Base-by-base conservation (phyloP, 2,329 filamentous ascomycete genomes). In the Chrysoporthe deuterocubensis region DNA sequence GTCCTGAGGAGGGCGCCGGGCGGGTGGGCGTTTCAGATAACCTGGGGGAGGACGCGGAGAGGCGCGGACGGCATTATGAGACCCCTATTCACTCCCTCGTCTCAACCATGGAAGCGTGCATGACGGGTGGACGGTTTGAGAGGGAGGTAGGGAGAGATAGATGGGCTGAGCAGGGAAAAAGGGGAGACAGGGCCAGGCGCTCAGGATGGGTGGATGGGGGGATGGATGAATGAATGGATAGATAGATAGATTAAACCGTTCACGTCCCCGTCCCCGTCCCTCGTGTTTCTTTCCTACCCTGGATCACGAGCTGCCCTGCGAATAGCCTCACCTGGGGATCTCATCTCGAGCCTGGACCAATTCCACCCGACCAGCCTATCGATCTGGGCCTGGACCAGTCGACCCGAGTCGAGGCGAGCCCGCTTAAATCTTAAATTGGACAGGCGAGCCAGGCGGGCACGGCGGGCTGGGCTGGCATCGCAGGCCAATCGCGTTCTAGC, bases 1-100 rank as follows among this genome's bases (percentile, higher is more conserved):
- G 16, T 42, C 16, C n/a, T 60, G 40, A 43, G 57, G 57, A 14
- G 14, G 18, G 44, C 44, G 44, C 13, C 44, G 8, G 7, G 42
- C 32, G 37, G 21, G 57, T 44, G 57, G 42, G 7, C 40, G 57
- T 60, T 60, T 67, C 65, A 67, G 65, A 67, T 64, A 64, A 52
- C 65, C 59, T 67, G 65, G 32, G 62, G 42, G 43, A 21, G 18
- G 57, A 59, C 42, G 21, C 9, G 7, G 13, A 59, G 3, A 58
- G 60, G 54, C 65, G 60, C 46, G 59, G 60, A 67, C 42, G 52
- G 52, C 56, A 34, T 44, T 48, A 62, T 52, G 40, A 44, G 52
- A 18, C 65, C 65, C 65, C 34, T 67, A 64, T 67, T 58, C 21
- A 26, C 16, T 44, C 40, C 40, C 54, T 40, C 37, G 40, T 60